Percentiles rank a stretch among this genome's conserved stretches.
These are phyloP conservation scores for Stropharia rugosoannulata DNA, from an alignment of 768 basidiomycete species.

Conservation along the genomic window DNA sequence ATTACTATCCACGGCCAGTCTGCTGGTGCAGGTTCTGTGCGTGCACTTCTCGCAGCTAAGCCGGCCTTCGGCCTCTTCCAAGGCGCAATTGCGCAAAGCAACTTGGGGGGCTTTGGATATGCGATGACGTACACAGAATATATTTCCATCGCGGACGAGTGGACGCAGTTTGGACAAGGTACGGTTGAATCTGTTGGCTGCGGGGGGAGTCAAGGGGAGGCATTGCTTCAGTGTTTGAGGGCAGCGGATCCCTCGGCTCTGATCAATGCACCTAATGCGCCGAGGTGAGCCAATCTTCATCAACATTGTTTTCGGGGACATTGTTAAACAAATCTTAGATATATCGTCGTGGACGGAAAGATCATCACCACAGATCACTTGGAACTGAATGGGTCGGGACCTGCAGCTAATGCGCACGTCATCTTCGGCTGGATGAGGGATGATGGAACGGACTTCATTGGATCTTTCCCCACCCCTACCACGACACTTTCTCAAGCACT, in stretches of 20 bases:
- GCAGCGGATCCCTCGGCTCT: conserved; percentile 31
- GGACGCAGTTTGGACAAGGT: conserved; percentile 27
- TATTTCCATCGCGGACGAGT: conserved; percentile 42
- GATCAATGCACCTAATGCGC: conserved; percentile 34
- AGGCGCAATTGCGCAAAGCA: conserved; percentile 43
- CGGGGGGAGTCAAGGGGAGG: conserved; percentile 16
- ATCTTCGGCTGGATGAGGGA: conserved; percentile 52
- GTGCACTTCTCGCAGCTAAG: conserved; percentile 33
- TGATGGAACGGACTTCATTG: conserved; percentile 47
- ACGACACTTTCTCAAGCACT: conserved; percentile 16
- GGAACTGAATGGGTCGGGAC: conserved; percentile 36
- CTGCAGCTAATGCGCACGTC: conserved; percentile 40
- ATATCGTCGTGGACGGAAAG: conserved; percentile 47
- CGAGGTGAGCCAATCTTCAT: conserved; percentile 14
- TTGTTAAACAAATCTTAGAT: conserved; percentile 18
- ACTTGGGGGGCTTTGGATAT: conserved; percentile 45
- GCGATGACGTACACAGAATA: conserved; percentile 49
- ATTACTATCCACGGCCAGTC: conserved; percentile 58
- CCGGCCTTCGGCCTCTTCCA: conserved; percentile 36
- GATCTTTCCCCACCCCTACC: conserved; percentile 21
- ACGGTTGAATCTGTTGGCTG: conserved; percentile 42
- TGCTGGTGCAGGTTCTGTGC: conserved; percentile 48
- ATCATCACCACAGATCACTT: conserved; percentile 39
- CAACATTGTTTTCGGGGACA: neutral
- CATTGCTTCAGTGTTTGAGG: conserved; percentile 38